These are phyloP conservation scores for Arabidopsis hybrid DNA, from an alignment of 441 rosid species.

Conservation along the genomic window DNA sequence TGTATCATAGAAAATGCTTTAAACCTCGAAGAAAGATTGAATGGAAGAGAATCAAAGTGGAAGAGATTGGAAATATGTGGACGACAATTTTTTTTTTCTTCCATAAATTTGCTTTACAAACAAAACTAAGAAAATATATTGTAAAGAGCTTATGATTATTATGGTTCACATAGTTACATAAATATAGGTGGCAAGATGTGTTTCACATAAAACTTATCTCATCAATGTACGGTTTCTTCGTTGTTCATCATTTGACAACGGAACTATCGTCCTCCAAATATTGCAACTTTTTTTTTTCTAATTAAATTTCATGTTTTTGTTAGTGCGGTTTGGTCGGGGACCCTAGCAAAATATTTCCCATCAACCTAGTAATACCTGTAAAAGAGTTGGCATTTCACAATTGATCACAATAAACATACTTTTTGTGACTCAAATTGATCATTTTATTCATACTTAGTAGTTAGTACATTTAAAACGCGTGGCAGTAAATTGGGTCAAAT, in stretches of 20 bases:
- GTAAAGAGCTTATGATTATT: neutral
- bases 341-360: neutral
- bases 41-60: constrained; percentile 8
- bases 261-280: constrained; percentile 1
- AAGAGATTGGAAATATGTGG: neutral
- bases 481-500: too few species aligned
- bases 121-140: neutral
- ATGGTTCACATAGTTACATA: constrained; percentile 19
- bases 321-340: constrained; percentile 17
- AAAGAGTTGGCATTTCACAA: neutral
- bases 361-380: neutral
- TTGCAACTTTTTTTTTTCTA: neutral
- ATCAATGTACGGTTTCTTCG: neutral
- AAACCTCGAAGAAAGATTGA: neutral
- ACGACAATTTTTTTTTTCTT: neutral
- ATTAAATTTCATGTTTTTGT: constrained; percentile 13
- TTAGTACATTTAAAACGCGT: too few species aligned
- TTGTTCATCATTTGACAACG: constrained; percentile 1
- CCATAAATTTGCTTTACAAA: neutral
- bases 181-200: constrained; percentile 14
- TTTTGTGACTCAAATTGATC: too few species aligned
- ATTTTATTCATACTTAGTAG: too few species aligned
- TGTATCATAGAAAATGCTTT: neutral
- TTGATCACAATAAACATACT: neutral
- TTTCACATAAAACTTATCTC: constrained; percentile 28